A percentile compares a stretch with the other conserved stretches of the same genome.
Evolutionary conservation across 1,284 basidiomycete genomes (phyloP).

Genomic region (Apiotrichum gracile): DNA sequence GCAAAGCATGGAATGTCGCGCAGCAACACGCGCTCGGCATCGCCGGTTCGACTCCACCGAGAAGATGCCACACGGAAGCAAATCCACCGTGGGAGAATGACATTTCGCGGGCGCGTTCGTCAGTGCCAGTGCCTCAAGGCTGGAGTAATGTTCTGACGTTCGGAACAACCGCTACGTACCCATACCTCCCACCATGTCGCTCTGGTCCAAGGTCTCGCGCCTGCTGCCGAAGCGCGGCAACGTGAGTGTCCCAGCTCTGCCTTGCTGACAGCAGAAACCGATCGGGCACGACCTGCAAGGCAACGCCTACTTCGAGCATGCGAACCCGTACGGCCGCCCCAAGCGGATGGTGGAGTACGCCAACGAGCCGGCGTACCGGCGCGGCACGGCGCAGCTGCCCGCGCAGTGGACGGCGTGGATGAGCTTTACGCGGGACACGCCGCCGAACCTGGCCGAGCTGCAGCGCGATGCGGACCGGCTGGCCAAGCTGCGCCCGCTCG

Average conservation of each 20-base stretch:
- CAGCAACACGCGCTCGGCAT: too few relatives aligned
- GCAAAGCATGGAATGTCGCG: too few relatives aligned
- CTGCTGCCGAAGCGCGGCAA: not conserved
- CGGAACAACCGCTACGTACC: not conserved
- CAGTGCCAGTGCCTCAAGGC: too few relatives aligned
- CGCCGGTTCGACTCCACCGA: too few relatives aligned
- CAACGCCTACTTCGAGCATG: conserved; percentile 31
- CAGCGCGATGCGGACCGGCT: conserved; percentile 26
- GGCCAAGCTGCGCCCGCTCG: conserved; percentile 18
- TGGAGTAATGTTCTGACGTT: too few relatives aligned
- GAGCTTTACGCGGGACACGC: conserved; percentile 32
- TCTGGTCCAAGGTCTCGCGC: not conserved
- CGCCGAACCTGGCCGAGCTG: conserved; percentile 33
- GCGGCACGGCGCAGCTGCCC: conserved; percentile 28
- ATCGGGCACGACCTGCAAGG: conserved; percentile 21
- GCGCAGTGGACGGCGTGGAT: conserved; percentile 37
- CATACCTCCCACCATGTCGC: not conserved
- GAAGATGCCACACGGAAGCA: too few relatives aligned
- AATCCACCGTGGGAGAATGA: too few relatives aligned
- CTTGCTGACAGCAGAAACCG: conserved; percentile 6
- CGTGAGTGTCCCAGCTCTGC: not conserved
- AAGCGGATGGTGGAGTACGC: conserved; percentile 31
- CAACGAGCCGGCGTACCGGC: conserved; percentile 18
- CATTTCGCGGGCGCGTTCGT: too few relatives aligned
- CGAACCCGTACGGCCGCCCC: conserved; percentile 22